Base-by-base conservation (phyloP, 768 basidiomycete species). In the Glaciozyma martinii region DNA sequence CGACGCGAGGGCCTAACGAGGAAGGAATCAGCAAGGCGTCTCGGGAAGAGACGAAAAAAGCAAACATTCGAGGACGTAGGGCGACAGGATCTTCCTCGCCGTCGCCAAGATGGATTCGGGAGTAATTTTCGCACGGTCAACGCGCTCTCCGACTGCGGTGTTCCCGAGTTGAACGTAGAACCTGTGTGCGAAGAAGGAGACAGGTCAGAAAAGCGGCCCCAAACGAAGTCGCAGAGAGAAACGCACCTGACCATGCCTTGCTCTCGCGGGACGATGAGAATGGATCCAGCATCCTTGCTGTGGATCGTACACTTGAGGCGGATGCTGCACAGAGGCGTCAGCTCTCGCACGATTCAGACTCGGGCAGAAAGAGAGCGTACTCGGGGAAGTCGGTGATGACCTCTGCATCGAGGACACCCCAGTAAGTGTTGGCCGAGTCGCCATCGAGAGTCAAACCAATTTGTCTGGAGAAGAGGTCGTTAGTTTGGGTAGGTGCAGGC, bases 341-440 rank as follows among this genome's bases (percentile, higher is more conserved):
- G 47, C 18, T 27, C n/a, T 18, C 15, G 33, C 33, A 7, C 13
- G 12, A 19, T 9, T 18, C 33, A 23, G 21, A 40, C 30, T 13
- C 21, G 47, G 10, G 43, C 2, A 47, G 32, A 55, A 23, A 32
- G 27, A 10, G 21, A 55, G 18, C 30, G 18, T 32, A 52, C 50
- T 89, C 87, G 0, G 88, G 88, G 44, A 66, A 60, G 42, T 66
- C 55, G 25, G 46, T 66, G 5, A 47, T 57, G 61, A 63, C 50
- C n/a, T 63, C 19, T 3, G 59, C 68, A 50, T 70, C 68, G 15
- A 70, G 42, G 3, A 62, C 64, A 25, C 68, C 68, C 68, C 68
- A 70, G 44, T 66, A 47, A 3, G 56, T 50, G 46, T 66, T 63
- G 40, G 68, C 65, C 9, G 65, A 56, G 25, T 70, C 68, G 32